Evolutionary conservation across 2,329 filamentous ascomycete genomes (phyloP).

Genomic region (Sclerotiophoma versabilis): DNA sequence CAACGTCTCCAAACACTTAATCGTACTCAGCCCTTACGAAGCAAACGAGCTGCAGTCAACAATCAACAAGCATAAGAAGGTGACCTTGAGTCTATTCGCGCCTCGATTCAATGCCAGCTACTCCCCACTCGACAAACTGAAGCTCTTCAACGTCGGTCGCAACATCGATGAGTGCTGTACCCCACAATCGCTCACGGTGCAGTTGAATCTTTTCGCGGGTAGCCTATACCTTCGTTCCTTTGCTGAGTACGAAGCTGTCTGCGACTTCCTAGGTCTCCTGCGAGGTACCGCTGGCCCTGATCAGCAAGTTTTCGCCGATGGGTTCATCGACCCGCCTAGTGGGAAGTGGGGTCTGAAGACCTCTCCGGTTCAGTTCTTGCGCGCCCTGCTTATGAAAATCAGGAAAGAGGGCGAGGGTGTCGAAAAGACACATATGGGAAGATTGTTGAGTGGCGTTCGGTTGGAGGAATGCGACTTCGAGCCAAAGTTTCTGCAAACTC

Average conservation of each 20-base stretch:
- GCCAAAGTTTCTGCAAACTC: not conserved
- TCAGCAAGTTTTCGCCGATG: slow-evolving; percentile 41
- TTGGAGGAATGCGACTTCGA: slow-evolving; percentile 46
- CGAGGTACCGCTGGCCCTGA: slow-evolving; percentile 30
- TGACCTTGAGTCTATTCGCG: slow-evolving; percentile 61
- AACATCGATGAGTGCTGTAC: slow-evolving; percentile 7
- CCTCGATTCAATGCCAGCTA: slow-evolving; percentile 53
- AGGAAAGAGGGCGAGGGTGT: slow-evolving; percentile 47
- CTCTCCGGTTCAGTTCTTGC: slow-evolving; percentile 54
- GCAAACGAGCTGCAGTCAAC: slow-evolving; percentile 59
- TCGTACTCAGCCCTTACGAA: slow-evolving; percentile 69
- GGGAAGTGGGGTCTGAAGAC: slow-evolving; percentile 42
- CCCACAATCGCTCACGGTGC: slow-evolving; percentile 46
- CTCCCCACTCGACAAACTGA: slow-evolving; percentile 55
- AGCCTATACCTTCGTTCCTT: slow-evolving; percentile 68
- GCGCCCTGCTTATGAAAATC: slow-evolving; percentile 42
- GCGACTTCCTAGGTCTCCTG: slow-evolving; percentile 61
- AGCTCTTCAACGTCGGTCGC: slow-evolving; percentile 52
- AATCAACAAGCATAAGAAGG: slow-evolving; percentile 47
- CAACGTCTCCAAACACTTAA: slow-evolving; percentile 31
- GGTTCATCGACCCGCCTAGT: slow-evolving; percentile 44
- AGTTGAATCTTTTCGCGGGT: slow-evolving; percentile 72
- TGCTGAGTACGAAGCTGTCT: slow-evolving; percentile 62
- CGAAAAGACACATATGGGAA: slow-evolving; percentile 56
- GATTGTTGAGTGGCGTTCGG: slow-evolving; percentile 45